Evolutionary conservation across 2,329 filamentous ascomycete genomes (phyloP), one percentile per base, ranked within the genome.

Genomic region (Lasiodiplodia theobromae): DNA sequence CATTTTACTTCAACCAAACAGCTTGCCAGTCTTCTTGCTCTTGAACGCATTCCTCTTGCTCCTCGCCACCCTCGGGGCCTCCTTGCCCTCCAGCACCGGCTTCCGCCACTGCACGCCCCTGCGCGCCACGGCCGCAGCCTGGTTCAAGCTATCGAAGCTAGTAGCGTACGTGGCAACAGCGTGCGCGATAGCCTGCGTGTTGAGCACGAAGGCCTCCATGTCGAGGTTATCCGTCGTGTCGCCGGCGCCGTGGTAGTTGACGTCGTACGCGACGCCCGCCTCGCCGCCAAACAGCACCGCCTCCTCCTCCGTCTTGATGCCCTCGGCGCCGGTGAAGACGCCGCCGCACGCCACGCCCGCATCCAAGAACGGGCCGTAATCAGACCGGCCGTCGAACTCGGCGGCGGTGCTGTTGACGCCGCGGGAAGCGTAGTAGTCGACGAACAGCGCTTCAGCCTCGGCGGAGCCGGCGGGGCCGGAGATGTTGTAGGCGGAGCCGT

Each of bases 301-400:
- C 76, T 94, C 90, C 40, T 88, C 84, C 62, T 85, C 80, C 0
- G 91, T 93, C 86, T 94, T 94, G 80, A 92, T 78, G 14, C 87
- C 90, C 78, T 94, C 92, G 1, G 92, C 92, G 49, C 92, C 92
- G 2, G 92, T 93, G 67, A 91, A 91, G 70, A 94, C 88, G 37
- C 92, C 92, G 28, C 92, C 91, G 0, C 88, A 88, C 0, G 92
- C 90, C 52, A 94, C 93, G 3, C 90, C 90, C 68, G 87, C 85
- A 44, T 87, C 85, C 74, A 94, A 90, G 82, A 95, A 94, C 1
- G 88, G 90, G 63, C 89, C 91, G 73, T 95, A 95, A 79, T 96
- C 92, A 71, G 89, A 92, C 69, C 92, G 89, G 7, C 92, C 92
- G 73, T 93, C 90, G 72, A 96, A 95, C 2, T 88, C 86, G 34